These are phyloP conservation scores for Dactylellina parvicollis DNA, from an alignment of 2,329 filamentous ascomycete genomes.

Conservation along the genomic window DNA sequence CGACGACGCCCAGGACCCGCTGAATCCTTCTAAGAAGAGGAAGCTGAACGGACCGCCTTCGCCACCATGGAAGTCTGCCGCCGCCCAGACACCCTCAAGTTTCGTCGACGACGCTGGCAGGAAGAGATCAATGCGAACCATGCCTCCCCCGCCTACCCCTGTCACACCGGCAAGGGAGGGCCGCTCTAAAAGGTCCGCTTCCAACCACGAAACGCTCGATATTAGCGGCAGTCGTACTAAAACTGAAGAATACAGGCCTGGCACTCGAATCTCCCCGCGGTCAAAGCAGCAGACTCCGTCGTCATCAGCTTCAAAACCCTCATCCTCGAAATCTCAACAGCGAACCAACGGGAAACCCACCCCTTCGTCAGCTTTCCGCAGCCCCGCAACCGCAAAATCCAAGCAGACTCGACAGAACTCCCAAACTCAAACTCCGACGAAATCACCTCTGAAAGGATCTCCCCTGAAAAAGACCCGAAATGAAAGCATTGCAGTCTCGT, in stretches of 20 bases:
- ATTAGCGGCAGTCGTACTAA: slow-evolving; percentile 54
- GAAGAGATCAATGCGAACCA: slow-evolving; percentile 64
- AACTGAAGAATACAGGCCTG: slow-evolving; percentile 57
- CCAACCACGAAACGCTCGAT: slow-evolving; percentile 57
- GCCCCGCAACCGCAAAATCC: slow-evolving; percentile 21
- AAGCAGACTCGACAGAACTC: slow-evolving; percentile 6
- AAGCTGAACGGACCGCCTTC: slow-evolving; percentile 65
- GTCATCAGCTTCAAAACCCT: slow-evolving; percentile 18
- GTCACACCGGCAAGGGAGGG: slow-evolving; percentile 57
- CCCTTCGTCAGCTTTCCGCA: slow-evolving; percentile 9
- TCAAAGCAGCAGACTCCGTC: slow-evolving; percentile 40
- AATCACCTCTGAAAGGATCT: slow-evolving; percentile 17
- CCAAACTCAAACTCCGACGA: slow-evolving; percentile 7
- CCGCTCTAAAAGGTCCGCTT: slow-evolving; percentile 59
- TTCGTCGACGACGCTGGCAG: slow-evolving; percentile 76
- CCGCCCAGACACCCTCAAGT: slow-evolving; percentile 85
- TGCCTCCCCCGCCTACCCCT: slow-evolving; percentile 58
- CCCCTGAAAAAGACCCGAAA: slow-evolving; percentile 9
- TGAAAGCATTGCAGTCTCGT: slow-evolving; percentile 6
- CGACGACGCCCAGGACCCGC: slow-evolving; percentile 21
- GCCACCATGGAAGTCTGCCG: slow-evolving; percentile 91
- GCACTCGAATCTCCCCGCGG: slow-evolving; percentile 60
- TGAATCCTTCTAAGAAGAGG: slow-evolving; percentile 56
- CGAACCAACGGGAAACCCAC: slow-evolving; percentile 13
- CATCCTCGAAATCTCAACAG: slow-evolving; percentile 16